Evolutionary conservation across 2,329 filamentous ascomycete genomes (phyloP), one percentile per base, ranked within the genome.

Genomic region (Verticillium klebahnii): DNA sequence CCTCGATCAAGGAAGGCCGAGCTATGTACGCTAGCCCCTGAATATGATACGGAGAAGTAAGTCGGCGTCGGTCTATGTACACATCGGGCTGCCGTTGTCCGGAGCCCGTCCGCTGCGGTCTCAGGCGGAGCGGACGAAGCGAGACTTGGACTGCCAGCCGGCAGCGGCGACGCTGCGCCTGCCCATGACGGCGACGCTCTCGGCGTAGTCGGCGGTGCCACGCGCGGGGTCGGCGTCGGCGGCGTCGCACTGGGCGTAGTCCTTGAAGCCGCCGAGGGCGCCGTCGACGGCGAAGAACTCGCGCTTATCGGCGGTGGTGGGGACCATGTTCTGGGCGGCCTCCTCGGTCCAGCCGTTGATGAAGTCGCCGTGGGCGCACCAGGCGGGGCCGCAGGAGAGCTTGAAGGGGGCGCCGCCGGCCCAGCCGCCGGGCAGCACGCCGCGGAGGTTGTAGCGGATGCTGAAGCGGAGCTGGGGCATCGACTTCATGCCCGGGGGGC

Each of bases 261-360:
- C 68, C 5, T 71, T 71, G 37, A 68, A 70, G n/a, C 65, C 67
- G 8, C 75, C 74, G 45, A 73, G 65, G 4, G 66, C 66, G 11
- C 78, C 78, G 55, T 74, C 65, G 2, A 80, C 74, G n/a, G 65
- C 60, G 15, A 62, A 65, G 56, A 75, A 80, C 32, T 75, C 63
- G 65, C 74, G 74, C 70, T 78, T 78, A 52, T 75, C 64, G 25
- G 57, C 6, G 3, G 67, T 71, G 1, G 76, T 72, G 40, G 67
- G 69, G 15, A 81, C 60, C 78, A 81, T 79, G 62, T 77, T 76
- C 62, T 67, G 1, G 0, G 76, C 75, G 0, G 72, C 73, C 59
- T 80, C 77, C n/a, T 67, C 65, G 8, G 74, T 71, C 79, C 79
- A 82, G n/a, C 74, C 79, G 56, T 80, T 80, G 69, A 82, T 78